Evolutionary conservation across 176 grass and related monocot genomes (phyloP).

Genomic region (Triticum urartu): DNA sequence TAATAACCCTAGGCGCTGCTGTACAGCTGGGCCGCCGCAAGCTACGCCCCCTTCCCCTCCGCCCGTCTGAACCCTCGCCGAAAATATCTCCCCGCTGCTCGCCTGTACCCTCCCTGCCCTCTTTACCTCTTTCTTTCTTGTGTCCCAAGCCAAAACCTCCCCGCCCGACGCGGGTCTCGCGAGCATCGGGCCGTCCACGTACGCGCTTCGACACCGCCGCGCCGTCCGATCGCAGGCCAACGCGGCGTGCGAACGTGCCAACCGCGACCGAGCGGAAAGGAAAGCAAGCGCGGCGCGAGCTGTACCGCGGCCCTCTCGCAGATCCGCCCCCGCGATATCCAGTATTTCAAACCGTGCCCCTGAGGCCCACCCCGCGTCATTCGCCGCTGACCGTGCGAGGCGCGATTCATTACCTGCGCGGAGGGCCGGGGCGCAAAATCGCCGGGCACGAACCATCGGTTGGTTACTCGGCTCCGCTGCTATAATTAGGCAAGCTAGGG

Average conservation of each 20-base stretch:
- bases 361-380: fast-evolving
- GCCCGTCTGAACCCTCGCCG: not conserved
- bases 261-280: conserved; percentile 6
- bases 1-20: conserved; percentile 19
- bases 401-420: fast-evolving
- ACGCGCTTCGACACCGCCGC: not conserved
- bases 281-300: conserved; percentile 20
- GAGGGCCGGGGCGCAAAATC: not conserved
- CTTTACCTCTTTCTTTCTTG: conserved; percentile 38
- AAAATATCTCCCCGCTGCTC: not conserved
- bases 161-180: not conserved
- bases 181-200: conserved; percentile 36
- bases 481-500: conserved; percentile 34
- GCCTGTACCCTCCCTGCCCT: not conserved
- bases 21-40: conserved; percentile 29
- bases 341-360: not conserved
- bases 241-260: conserved; percentile 6
- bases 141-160: conserved; percentile 28
- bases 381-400: not conserved
- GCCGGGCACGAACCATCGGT: not conserved
- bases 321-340: not conserved
- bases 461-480: not conserved
- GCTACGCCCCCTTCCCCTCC: not conserved
- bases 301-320: not conserved
- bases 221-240: conserved; percentile 18